Conservation (phyloP, 1,284 basidiomycete genomes). For the Marasmius tenuissimus region DNA sequence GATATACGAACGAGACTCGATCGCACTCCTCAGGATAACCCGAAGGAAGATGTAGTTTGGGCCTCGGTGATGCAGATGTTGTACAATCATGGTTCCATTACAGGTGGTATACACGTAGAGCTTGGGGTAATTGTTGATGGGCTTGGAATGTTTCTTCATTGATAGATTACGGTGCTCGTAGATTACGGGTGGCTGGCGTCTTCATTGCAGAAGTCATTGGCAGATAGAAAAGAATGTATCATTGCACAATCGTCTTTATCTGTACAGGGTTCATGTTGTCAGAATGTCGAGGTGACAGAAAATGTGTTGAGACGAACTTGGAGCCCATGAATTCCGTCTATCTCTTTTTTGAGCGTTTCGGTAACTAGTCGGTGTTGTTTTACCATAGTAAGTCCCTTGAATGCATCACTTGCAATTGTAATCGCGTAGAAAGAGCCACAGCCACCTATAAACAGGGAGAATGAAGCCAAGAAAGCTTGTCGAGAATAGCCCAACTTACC, state of each 20-base stretch:
- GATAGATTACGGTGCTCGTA: too few species aligned
- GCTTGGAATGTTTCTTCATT: too few species aligned
- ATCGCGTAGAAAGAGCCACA: conserved; percentile 98
- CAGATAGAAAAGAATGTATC: conserved; percentile 4
- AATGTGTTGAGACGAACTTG: conserved; percentile 60
- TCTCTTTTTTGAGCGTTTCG: conserved; percentile 85
- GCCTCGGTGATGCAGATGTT: too few species aligned
- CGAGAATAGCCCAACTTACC: conserved; percentile 47
- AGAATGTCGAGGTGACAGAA: background rate
- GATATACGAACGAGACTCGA: background rate
- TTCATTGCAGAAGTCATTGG: background rate
- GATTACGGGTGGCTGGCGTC: background rate
- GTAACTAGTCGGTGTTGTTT: conserved; percentile 96
- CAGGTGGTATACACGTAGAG: too few species aligned
- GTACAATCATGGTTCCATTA: too few species aligned
- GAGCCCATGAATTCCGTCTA: conserved; percentile 90
- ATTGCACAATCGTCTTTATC: conserved; percentile 40
- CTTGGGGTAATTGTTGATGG: too few species aligned
- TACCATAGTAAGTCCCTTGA: conserved; percentile 85
- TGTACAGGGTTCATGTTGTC: conserved; percentile 14
- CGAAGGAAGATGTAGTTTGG: background rate
- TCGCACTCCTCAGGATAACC: background rate
- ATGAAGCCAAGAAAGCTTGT: background rate
- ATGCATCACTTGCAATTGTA: conserved; percentile 79
- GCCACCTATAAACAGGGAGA: conserved; percentile 60